Percentiles rank a stretch among this genome's conserved stretches.
Conservation (phyloP, 2,329 filamentous ascomycete species). For the Rasamsonia emersonii region DNA sequence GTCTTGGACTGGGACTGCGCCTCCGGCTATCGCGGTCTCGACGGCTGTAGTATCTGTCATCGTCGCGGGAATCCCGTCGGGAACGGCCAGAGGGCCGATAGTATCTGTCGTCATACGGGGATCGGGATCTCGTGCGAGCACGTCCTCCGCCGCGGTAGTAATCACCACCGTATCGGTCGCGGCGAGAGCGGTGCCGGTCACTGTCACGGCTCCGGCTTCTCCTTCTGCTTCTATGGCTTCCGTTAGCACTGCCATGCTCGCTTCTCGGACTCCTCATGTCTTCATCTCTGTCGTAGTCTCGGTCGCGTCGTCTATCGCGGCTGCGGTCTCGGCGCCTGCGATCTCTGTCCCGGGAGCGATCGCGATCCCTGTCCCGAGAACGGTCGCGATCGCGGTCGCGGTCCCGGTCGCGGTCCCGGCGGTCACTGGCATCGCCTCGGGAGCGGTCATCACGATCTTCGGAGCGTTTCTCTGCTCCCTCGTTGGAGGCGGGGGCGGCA, state of each 20-base stretch:
- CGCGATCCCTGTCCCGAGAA: too few species aligned
- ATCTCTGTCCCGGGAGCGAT: slow-evolving; percentile 51
- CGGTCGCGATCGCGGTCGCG: slow-evolving; percentile 35
- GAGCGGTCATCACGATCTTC: slow-evolving; percentile 52
- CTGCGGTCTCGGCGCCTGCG: slow-evolving; percentile 54
- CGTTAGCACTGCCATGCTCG: slow-evolving; percentile 61
- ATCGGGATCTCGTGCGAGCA: slow-evolving; percentile 62
- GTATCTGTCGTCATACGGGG: slow-evolving; percentile 54
- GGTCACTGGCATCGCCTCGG: slow-evolving; percentile 48
- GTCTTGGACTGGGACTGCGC: slow-evolving; percentile 35
- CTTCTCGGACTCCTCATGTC: slow-evolving; percentile 59
- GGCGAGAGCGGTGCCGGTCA: slow-evolving; percentile 64
- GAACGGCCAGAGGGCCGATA: slow-evolving; percentile 44
- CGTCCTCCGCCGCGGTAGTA: slow-evolving; percentile 60
- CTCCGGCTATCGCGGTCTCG: slow-evolving; percentile 42
- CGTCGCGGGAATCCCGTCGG: slow-evolving; percentile 40
- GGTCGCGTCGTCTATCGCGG: slow-evolving; percentile 42
- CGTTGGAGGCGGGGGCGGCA: slow-evolving; percentile 46
- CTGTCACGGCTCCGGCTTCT: slow-evolving; percentile 71
- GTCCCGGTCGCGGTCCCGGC: slow-evolving; percentile 37
- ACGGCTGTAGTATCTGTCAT: slow-evolving; percentile 41
- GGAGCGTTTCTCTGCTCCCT: slow-evolving; percentile 29
- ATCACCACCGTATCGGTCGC: slow-evolving; percentile 61
- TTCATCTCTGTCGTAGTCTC: slow-evolving; percentile 49
- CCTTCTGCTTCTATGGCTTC: slow-evolving; percentile 69